Evolutionary conservation across 345 rosid genomes (phyloP), one percentile per base, ranked within the genome.

Genomic region (Ceriops decandra): DNA sequence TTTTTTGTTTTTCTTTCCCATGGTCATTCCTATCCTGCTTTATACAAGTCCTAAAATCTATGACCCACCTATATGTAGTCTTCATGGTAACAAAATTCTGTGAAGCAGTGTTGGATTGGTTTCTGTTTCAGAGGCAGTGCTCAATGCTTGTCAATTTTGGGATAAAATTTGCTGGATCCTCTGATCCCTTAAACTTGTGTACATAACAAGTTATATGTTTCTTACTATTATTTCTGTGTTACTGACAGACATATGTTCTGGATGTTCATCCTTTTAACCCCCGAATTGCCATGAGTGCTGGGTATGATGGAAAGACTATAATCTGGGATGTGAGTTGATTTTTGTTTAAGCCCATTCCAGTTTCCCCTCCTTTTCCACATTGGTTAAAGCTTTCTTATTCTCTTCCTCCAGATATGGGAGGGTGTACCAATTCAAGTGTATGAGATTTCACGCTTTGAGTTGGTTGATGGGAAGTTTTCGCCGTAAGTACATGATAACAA

Each of bases 241-340:
- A 38, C 46, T 38, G 77, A 22, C 89, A 95, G 99, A 95, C 99
- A 21, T 95, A 95, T 83, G 98, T 95, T 77, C 84, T 95, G 77
- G 99, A 95, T 72, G 98, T 92, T 73, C 98, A 95, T 76, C 99
- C 99, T 76, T 90, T 92, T 83, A 92, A 95, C 79, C 98, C 97
- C 10, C 86, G 98, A 77, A 87, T 95, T 61, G 99, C 99, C 62
- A 95, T 95, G 99, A 95, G 98, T 79, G 98, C 98, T 71, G 99
- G 99, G 73, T 95, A 95, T 79, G 99, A 95, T 74, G 99, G 98
- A 67, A 86, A 79, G 83, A 88, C 93, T 28, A 95, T 95, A 62
- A 85, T 95, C 66, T 95, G 99, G 99, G 99, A 95, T 84, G 99
- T 95, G 82, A 86, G 99, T 88, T 77, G 73, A 22, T 65, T 24